Evolutionary conservation across 1,284 basidiomycete genomes (phyloP).

Genomic region (Blastosporella zonata): DNA sequence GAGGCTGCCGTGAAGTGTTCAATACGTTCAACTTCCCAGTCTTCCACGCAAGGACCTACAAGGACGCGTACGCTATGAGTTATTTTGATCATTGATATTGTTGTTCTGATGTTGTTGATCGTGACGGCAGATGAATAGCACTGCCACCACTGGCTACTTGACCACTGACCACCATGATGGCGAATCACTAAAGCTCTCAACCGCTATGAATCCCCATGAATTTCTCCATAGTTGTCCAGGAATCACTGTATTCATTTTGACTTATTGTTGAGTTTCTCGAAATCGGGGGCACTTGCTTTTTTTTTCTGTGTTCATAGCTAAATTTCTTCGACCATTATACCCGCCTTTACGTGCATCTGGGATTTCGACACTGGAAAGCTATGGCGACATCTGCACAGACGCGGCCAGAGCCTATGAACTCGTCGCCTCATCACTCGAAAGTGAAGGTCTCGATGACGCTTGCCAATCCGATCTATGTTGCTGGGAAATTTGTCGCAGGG

Average conservation of each 20-base stretch:
- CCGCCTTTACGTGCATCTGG: neutral
- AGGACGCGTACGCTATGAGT: too few species aligned
- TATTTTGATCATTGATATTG: too few species aligned
- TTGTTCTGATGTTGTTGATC: too few species aligned
- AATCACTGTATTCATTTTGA: slow-evolving; percentile 1
- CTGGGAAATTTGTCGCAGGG: slow-evolving; percentile 62
- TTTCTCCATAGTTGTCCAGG: neutral
- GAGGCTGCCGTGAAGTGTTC: too few species aligned
- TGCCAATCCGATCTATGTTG: slow-evolving; percentile 55
- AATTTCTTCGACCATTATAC: slow-evolving; percentile 3
- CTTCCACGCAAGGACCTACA: too few species aligned
- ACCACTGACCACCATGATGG: slow-evolving; percentile 8
- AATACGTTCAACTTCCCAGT: too few species aligned
- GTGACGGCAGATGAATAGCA: neutral
- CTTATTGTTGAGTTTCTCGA: neutral
- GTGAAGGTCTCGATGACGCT: slow-evolving; percentile 63
- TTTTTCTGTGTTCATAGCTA: slow-evolving; percentile 1
- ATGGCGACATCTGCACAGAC: slow-evolving; percentile 17
- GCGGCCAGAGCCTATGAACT: slow-evolving; percentile 70
- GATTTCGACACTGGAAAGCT: neutral
- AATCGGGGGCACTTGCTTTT: slow-evolving; percentile 4
- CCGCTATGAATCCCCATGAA: neutral
- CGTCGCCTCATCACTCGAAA: slow-evolving; percentile 68
- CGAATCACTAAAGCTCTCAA: slow-evolving; percentile 6
- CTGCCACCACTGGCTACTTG: slow-evolving; percentile 1